Conservation (phyloP, 73 alveolate genomes). For the Symbiodinium natans region DNA sequence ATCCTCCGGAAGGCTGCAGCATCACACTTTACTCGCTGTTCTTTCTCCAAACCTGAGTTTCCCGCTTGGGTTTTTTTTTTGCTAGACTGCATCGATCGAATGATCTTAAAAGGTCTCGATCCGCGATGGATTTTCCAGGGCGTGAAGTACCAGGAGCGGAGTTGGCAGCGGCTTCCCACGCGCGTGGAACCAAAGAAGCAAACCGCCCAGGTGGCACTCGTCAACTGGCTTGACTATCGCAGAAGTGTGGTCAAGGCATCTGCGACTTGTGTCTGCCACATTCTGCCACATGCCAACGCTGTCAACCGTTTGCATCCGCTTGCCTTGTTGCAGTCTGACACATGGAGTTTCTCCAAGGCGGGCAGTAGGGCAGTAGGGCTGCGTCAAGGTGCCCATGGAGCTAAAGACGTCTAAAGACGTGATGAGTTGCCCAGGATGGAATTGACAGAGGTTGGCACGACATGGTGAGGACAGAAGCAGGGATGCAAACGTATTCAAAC, state of each 20-base stretch:
- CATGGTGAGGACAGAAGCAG: conserved; percentile 57
- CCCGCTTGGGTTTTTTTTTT: no score
- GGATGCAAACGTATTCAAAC: no score
- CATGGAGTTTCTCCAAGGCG: conserved; percentile 33
- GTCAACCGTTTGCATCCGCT: not conserved
- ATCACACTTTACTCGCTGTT: not conserved
- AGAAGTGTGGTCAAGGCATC: conserved; percentile 32
- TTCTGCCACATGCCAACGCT: no score
- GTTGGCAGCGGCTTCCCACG: not conserved
- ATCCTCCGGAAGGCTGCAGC: conserved; percentile 67
- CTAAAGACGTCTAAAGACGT: no score
- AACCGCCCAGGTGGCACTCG: conserved; percentile 28
- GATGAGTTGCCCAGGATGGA: no score
- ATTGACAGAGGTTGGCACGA: conserved; percentile 84
- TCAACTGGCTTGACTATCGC: conserved; percentile 74
- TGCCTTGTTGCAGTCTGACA: conserved; percentile 7
- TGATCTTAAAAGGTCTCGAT: conserved; percentile 41
- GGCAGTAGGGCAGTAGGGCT: not conserved
- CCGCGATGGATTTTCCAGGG: conserved; percentile 79
- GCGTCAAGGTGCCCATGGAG: no score
- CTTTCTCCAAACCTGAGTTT: no score
- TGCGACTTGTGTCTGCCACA: not conserved
- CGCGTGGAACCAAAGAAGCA: not conserved
- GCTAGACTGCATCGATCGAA: no score
- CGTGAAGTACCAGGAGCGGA: conserved; percentile 72